Evolutionary conservation across 2,329 filamentous ascomycete species (phyloP).

Genomic region (Penicillium verrucosum): DNA sequence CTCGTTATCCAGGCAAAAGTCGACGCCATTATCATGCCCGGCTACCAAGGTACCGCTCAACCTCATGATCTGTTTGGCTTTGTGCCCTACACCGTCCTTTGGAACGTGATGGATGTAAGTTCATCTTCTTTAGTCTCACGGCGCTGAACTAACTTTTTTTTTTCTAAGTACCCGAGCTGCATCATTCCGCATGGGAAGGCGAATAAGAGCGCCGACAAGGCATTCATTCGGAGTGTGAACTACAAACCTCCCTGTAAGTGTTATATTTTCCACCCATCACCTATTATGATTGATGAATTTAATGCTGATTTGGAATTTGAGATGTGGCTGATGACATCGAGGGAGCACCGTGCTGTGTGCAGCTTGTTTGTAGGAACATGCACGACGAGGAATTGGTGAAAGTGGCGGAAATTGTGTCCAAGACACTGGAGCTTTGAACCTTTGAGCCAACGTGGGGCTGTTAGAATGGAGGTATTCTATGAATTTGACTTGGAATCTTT

Average conservation of each 20-base stretch:
- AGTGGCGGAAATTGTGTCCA: neutral
- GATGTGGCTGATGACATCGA: slow-evolving; percentile 1
- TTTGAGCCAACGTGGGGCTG: neutral
- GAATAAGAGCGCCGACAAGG: slow-evolving; percentile 38
- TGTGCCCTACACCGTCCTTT: slow-evolving; percentile 40
- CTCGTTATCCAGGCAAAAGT: slow-evolving; percentile 41
- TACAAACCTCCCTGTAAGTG: slow-evolving; percentile 18
- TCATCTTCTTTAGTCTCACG: neutral
- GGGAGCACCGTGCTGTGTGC: neutral
- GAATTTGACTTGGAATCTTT: neutral
- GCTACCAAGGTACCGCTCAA: slow-evolving; percentile 51
- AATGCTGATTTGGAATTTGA: neutral
- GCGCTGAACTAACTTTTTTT: neutral
- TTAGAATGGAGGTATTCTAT: neutral
- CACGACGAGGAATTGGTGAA: neutral
- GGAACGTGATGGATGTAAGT: slow-evolving; percentile 52
- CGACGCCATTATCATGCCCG: slow-evolving; percentile 50
- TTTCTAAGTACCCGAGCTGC: slow-evolving; percentile 46
- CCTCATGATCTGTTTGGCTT: slow-evolving; percentile 48
- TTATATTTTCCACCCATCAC: neutral
- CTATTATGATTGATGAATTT: no score
- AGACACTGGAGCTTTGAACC: neutral
- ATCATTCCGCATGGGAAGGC: slow-evolving; percentile 47
- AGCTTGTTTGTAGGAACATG: neutral
- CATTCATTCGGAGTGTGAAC: slow-evolving; percentile 12